A percentile compares a stretch with the other conserved stretches of the same genome.
Conservation (phyloP, 495 filamentous ascomycete genomes). For the Daldinia decipiens region DNA sequence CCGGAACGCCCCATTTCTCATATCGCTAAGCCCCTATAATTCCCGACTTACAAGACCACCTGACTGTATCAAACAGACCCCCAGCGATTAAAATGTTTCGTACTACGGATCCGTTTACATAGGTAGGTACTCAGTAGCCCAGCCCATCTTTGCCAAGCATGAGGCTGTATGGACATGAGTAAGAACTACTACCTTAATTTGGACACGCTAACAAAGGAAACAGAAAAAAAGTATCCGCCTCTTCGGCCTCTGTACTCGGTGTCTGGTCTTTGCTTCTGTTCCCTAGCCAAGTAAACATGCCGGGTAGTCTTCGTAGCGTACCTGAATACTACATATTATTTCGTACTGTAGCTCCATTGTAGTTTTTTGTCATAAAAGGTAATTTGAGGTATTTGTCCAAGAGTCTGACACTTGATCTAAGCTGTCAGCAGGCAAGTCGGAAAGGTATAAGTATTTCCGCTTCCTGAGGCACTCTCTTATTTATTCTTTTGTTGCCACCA, state of each 20-base stretch:
- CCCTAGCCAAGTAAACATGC: conserved; percentile 1
- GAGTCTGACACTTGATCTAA: background rate
- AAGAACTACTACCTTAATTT: conserved; percentile 30
- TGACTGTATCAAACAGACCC: conserved; percentile 30
- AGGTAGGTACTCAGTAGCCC: background rate
- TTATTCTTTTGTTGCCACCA: conserved; percentile 7
- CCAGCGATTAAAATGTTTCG: conserved; percentile 13
- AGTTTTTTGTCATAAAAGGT: background rate
- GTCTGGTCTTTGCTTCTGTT: conserved; percentile 19
- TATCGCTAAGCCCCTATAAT: conserved; percentile 38
- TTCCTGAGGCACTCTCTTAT: conserved; percentile 27
- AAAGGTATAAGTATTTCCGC: conserved; percentile 40
- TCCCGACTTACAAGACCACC: conserved; percentile 43
- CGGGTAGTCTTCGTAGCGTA: conserved; percentile 22
- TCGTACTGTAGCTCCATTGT: background rate
- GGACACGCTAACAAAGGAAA: conserved; percentile 24
- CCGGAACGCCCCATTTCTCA: conserved; percentile 40
- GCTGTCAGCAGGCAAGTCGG: conserved; percentile 25
- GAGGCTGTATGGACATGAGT: conserved; percentile 43
- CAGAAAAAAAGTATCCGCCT: conserved; percentile 17
- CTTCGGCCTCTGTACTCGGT: conserved; percentile 29
- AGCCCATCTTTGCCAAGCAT: conserved; percentile 28
- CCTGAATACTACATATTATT: conserved; percentile 1
- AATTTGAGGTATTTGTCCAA: conserved; percentile 34
- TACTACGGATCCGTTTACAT: background rate